phyloP scores from a whole-genome alignment of 2,329 filamentous ascomycete genomes.

The Ceratocystis cacaofunesta region DNA sequence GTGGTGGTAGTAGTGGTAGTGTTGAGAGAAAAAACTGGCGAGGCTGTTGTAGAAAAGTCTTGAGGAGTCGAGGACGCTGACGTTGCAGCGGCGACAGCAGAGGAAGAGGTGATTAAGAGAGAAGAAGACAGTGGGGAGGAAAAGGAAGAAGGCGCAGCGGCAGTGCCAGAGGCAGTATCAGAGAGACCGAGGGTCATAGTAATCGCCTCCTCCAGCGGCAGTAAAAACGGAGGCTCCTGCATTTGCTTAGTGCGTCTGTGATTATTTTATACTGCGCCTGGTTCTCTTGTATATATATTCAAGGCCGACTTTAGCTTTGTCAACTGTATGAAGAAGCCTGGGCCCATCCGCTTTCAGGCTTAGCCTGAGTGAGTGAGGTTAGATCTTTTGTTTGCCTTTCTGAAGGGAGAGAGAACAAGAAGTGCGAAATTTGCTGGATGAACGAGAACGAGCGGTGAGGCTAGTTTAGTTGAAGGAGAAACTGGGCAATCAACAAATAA shows the following conservation, averaged over 20 bases:
- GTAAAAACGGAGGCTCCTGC: constrained; percentile 5
- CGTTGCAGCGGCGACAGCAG: background rate
- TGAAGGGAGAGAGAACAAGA: too few species aligned
- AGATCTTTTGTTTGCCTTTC: too few species aligned
- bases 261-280: background rate
- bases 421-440: too few species aligned
- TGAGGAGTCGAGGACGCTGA: background rate
- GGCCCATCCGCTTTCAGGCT: background rate
- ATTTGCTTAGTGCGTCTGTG: constrained; percentile 1
- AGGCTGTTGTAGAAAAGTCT: background rate
- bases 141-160: constrained; percentile 3
- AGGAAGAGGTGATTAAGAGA: background rate
- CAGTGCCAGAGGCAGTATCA: constrained; percentile 9
- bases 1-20: background rate
- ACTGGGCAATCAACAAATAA: background rate
- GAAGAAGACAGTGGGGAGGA: constrained; percentile 4
- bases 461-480: background rate
- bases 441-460: background rate
- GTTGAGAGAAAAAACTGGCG: constrained; percentile 16
- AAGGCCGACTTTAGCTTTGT: too few species aligned
- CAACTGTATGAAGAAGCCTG: background rate
- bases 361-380: background rate
- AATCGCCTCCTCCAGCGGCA: constrained; percentile 6
- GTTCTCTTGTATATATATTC: too few species aligned
- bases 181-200: constrained; percentile 1